Evolutionary conservation across 2,329 filamentous ascomycete genomes (phyloP).

Genomic region (Leptographium procerum): DNA sequence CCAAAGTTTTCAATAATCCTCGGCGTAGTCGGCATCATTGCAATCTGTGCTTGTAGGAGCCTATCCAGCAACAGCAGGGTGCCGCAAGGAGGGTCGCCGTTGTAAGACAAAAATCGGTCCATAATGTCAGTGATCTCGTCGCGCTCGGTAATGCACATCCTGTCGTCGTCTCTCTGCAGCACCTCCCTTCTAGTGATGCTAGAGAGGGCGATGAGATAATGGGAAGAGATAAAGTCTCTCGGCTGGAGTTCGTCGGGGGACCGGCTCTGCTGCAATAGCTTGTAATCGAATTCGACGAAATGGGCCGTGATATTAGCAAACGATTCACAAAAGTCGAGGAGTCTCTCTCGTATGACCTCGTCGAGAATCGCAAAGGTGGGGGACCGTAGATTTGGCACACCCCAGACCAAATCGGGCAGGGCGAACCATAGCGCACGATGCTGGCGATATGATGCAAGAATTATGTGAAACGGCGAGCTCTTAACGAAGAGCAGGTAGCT

Average conservation of each 20-base stretch:
- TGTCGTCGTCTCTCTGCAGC: not conserved
- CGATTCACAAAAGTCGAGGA: slow-evolving; percentile 25
- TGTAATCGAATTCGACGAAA: slow-evolving; percentile 39
- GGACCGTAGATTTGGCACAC: slow-evolving; percentile 5
- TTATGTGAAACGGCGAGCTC: slow-evolving; percentile 20
- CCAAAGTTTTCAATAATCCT: slow-evolving; percentile 33
- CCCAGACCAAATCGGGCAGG: slow-evolving; percentile 38
- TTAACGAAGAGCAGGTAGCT: slow-evolving; percentile 32
- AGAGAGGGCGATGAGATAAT: slow-evolving; percentile 35
- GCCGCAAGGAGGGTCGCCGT: slow-evolving; percentile 21
- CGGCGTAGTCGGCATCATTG: slow-evolving; percentile 32
- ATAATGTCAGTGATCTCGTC: slow-evolving; percentile 29
- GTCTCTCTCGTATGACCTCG: slow-evolving; percentile 19
- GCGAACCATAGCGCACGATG: slow-evolving; percentile 39
- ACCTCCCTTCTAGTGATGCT: slow-evolving; percentile 20
- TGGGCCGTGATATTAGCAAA: slow-evolving; percentile 40
- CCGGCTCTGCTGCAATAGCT: slow-evolving; percentile 18
- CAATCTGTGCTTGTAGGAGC: slow-evolving; percentile 29
- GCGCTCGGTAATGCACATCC: slow-evolving; percentile 17
- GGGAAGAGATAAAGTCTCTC: slow-evolving; percentile 29
- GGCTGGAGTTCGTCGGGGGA: slow-evolving; percentile 20
- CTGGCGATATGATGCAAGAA: slow-evolving; percentile 30
- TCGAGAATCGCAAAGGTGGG: slow-evolving; percentile 4
- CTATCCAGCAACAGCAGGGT: slow-evolving; percentile 30
- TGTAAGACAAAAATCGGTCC: slow-evolving; percentile 28